phyloP scores from a whole-genome alignment of 306 rosid genomes.

The Mucuna pruriens region DNA sequence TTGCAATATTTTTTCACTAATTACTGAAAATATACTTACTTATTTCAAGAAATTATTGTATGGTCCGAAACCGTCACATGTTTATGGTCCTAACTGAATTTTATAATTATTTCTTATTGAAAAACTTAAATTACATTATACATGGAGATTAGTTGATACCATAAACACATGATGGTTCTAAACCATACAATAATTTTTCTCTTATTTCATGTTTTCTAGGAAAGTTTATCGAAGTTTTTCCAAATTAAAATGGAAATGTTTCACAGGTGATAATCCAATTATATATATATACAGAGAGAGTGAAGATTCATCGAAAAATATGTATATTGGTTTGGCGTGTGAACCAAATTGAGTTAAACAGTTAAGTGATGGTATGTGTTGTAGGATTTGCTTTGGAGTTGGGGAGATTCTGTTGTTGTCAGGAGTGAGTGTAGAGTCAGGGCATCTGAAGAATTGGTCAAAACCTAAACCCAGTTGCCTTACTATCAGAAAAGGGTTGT shows the following conservation, averaged over 20 bases:
- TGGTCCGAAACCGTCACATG: too few species aligned
- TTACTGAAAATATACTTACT: not conserved
- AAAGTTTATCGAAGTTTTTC: not conserved
- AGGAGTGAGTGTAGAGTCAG: constrained; percentile 70
- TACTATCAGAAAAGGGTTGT: constrained; percentile 55
- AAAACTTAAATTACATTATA: too few species aligned
- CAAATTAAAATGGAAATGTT: not conserved
- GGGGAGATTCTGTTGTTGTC: constrained; percentile 66
- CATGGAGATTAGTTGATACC: not conserved
- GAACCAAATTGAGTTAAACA: not conserved
- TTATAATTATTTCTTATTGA: too few species aligned
- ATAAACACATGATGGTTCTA: not conserved
- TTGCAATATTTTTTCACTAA: not conserved
- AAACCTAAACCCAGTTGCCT: constrained; percentile 59
- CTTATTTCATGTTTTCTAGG: not conserved
- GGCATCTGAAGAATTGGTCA: constrained; percentile 68
- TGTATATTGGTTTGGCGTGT: too few species aligned
- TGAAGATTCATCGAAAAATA: not conserved
- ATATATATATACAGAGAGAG: too few species aligned
- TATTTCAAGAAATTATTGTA: too few species aligned
- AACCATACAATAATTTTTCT: not conserved
- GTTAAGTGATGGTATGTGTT: not conserved
- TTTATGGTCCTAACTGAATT: too few species aligned
- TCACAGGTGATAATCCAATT: not conserved
- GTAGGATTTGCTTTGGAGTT: constrained; percentile 69